Percentiles rank a stretch among this genome's conserved stretches.
Evolutionary conservation across 2,329 filamentous ascomycete species (phyloP).

Genomic region (Pleochaeta shiraiana): DNA sequence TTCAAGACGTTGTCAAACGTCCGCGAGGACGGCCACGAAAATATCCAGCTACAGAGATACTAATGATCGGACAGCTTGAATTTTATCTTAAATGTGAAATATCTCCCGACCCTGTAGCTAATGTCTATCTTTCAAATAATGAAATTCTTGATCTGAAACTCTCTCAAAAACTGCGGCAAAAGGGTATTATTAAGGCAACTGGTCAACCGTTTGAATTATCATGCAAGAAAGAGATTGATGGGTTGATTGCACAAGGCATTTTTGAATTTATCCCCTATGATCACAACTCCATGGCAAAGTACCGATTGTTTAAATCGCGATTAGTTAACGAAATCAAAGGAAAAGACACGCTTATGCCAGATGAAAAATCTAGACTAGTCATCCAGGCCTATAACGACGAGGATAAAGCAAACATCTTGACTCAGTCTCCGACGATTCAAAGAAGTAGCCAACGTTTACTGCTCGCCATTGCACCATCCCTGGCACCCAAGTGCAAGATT

Average conservation of each 20-base stretch:
- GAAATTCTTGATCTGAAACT: neutral
- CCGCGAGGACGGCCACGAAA: too few relatives aligned
- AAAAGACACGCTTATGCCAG: neutral
- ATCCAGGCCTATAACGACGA: slow-evolving; percentile 8
- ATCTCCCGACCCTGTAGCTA: too few relatives aligned
- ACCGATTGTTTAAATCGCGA: slow-evolving; percentile 6
- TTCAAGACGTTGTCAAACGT: too few relatives aligned
- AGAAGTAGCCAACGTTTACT: slow-evolving; percentile 6
- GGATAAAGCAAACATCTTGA: slow-evolving; percentile 5
- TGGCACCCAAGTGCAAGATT: neutral
- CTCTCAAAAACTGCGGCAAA: neutral
- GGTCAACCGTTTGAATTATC: neutral
- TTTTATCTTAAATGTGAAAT: neutral
- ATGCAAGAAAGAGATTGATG: neutral
- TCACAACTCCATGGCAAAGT: neutral
- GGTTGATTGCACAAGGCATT: neutral
- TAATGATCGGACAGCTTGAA: too few relatives aligned
- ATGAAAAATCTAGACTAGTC: slow-evolving; percentile 8
- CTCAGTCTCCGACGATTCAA: slow-evolving; percentile 8
- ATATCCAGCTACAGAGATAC: too few relatives aligned
- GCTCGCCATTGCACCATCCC: slow-evolving; percentile 5
- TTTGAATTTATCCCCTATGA: neutral
- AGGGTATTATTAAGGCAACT: neutral
- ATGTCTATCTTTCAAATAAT: neutral
- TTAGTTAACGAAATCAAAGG: slow-evolving; percentile 5